A percentile compares a stretch with the other conserved stretches of the same genome.
Evolutionary conservation across 129 eudicot genomes (phyloP).

Genomic region (Lactuca sativa): DNA sequence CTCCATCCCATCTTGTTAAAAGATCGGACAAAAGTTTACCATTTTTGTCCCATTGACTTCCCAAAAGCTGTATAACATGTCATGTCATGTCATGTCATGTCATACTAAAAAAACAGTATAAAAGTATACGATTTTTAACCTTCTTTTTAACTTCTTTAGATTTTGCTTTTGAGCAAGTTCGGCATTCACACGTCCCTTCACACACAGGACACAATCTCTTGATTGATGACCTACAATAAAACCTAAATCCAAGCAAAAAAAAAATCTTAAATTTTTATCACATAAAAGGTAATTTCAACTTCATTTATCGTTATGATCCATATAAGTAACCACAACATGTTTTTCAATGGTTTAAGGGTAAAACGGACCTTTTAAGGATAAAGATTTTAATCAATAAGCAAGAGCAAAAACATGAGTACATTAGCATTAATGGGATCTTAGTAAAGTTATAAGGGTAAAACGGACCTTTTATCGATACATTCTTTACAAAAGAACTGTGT

Average conservation of each 20-base stretch:
- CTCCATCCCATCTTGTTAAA: too few species aligned
- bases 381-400: neutral
- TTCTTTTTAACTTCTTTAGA: conserved; percentile 37
- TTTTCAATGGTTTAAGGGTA: neutral
- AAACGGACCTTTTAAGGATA: too few species aligned
- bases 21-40: too few species aligned
- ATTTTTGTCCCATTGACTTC: too few species aligned
- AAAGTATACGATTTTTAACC: conserved; percentile 29
- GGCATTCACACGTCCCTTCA: conserved; percentile 59
- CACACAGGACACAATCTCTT: conserved; percentile 73
- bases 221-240: conserved; percentile 48
- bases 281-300: conserved; percentile 15
- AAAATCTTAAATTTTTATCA: neutral
- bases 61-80: too few species aligned
- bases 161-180: conserved; percentile 43
- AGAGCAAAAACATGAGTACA: neutral
- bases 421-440: neutral
- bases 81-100: too few species aligned
- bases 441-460: conserved; percentile 9
- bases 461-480: conserved; percentile 61
- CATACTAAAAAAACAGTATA: too few species aligned
- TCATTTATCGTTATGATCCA: neutral
- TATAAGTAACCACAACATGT: neutral
- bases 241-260: conserved; percentile 41
- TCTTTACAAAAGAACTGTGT: conserved; percentile 62